Conservation (phyloP, 805 yeast species). For the Saccharomycopsis capsularis region DNA sequence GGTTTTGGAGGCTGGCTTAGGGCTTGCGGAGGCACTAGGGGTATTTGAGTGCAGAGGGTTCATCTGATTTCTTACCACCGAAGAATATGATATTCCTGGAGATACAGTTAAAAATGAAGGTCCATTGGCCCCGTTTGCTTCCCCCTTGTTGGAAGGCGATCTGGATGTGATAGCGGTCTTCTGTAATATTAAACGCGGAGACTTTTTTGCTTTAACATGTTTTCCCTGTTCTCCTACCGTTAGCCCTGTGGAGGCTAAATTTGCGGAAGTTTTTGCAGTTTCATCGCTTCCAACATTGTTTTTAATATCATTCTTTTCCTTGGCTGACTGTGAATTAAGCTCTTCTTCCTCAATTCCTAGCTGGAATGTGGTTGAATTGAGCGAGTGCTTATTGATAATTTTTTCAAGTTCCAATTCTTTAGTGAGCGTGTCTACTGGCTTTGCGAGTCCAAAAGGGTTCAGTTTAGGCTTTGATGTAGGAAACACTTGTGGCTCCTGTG, state of each 20-base stretch:
- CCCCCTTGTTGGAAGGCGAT: neutral
- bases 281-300: too few relatives aligned
- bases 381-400: constrained; percentile 13
- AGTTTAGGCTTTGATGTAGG: constrained; percentile 24
- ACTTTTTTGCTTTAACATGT: neutral
- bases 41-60: neutral
- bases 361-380: constrained; percentile 20
- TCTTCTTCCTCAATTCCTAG: neutral
- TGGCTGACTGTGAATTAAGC: too few relatives aligned
- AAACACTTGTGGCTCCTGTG: neutral
- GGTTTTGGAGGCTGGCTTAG: neutral
- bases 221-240: neutral
- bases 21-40: neutral
- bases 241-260: neutral
- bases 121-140: neutral
- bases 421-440: constrained; percentile 39
- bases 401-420: constrained; percentile 35
- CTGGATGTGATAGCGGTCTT: neutral
- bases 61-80: neutral
- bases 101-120: neutral
- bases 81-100: neutral
- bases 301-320: too few relatives aligned
- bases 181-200: neutral
- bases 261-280: neutral
- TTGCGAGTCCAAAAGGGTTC: constrained; percentile 43